Conservation (phyloP, 208 protist genomes). For the Blastocrithidia nonstop region DNA sequence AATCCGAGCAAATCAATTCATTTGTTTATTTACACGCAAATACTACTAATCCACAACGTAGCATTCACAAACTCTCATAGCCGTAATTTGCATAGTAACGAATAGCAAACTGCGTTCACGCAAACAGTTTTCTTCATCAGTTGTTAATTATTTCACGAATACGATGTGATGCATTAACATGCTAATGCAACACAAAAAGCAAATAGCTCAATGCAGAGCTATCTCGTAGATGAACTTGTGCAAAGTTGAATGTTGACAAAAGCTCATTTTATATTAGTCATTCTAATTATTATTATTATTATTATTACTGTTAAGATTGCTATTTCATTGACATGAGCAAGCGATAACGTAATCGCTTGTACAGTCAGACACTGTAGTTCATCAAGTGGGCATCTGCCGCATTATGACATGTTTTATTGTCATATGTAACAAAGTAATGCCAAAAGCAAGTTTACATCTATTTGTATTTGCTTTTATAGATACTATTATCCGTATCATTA, state of each 20-base stretch:
- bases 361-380: slow-evolving; percentile 81
- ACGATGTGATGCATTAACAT: too few species aligned
- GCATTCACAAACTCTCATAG: slow-evolving; percentile 49
- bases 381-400: slow-evolving; percentile 44
- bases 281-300: too few species aligned
- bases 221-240: too few species aligned
- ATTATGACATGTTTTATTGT: slow-evolving; percentile 13
- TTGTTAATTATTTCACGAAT: slow-evolving; percentile 10
- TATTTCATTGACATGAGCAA: neutral
- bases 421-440: neutral
- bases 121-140: slow-evolving; percentile 13
- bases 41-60: slow-evolving; percentile 37
- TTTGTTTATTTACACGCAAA: slow-evolving; percentile 11
- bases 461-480: neutral
- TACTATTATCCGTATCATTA: neutral
- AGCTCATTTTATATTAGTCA: too few species aligned
- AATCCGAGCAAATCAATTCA: slow-evolving; percentile 4
- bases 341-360: slow-evolving; percentile 12
- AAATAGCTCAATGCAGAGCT: too few species aligned
- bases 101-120: slow-evolving; percentile 26
- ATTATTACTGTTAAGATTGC: too few species aligned
- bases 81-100: slow-evolving; percentile 47
- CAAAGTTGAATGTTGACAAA: too few species aligned
- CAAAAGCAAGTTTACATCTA: neutral
- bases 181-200: too few species aligned